Evolutionary conservation across 2,329 filamentous ascomycete species (phyloP).

Genomic region (Calonectria pauciramosa): DNA sequence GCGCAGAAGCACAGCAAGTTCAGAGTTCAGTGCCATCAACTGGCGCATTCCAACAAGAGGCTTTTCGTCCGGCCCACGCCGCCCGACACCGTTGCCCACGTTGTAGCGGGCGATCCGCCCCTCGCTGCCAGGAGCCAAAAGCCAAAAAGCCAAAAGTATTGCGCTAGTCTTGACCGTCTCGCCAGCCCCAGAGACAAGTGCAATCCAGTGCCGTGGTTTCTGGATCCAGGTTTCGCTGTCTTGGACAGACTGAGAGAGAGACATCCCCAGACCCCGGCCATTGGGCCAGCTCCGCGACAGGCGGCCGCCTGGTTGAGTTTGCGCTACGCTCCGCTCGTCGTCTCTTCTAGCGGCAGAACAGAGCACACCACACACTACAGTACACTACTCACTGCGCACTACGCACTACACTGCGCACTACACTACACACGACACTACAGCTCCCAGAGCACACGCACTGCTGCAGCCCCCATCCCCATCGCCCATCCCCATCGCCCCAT

Average conservation of each 20-base stretch:
- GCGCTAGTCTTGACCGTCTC: conserved; percentile 44
- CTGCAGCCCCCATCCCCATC: conserved; percentile 1
- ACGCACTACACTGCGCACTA: neutral
- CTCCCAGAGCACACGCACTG: conserved; percentile 3
- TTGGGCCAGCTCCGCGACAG: conserved; percentile 45
- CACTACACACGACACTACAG: conserved; percentile 7
- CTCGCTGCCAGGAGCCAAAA: conserved; percentile 27
- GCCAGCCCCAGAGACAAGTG: conserved; percentile 44
- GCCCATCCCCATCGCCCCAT: conserved; percentile 26
- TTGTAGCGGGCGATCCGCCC: conserved; percentile 34
- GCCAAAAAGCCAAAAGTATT: conserved; percentile 33
- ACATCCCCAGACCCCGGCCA: conserved; percentile 46
- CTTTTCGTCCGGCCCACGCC: conserved; percentile 36
- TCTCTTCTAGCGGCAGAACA: conserved; percentile 33
- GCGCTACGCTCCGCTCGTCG: conserved; percentile 40
- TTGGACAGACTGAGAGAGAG: conserved; percentile 39
- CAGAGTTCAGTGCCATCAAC: conserved; percentile 28
- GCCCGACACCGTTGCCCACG: conserved; percentile 40
- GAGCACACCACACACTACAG: neutral
- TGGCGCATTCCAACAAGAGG: conserved; percentile 35
- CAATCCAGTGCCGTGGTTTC: conserved; percentile 53
- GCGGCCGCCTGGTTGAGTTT: conserved; percentile 44
- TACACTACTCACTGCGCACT: neutral
- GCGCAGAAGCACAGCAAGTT: conserved; percentile 11
- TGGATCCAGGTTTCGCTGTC: conserved; percentile 45